These are phyloP conservation scores for Candida krabiensis DNA, from an alignment of 805 yeast genomes.

Conservation along the genomic window DNA sequence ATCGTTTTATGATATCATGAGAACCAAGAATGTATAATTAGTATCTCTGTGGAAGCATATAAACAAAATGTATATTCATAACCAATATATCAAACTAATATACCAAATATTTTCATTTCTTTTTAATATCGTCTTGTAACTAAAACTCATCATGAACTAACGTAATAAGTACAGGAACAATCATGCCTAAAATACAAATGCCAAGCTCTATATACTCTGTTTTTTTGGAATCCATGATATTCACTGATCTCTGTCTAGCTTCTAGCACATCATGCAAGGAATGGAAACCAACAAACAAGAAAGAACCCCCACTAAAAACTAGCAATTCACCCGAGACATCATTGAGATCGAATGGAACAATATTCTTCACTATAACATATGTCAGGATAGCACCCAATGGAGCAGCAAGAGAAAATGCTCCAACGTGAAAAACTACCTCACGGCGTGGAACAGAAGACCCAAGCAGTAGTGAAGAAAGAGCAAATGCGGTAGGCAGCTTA, in stretches of 20 bases:
- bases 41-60: no score
- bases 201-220: constrained; percentile 14
- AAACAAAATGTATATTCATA: no score
- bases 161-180: constrained; percentile 27
- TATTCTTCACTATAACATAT: constrained; percentile 27
- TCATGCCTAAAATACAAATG: constrained; percentile 29
- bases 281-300: constrained; percentile 68
- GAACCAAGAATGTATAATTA: constrained; percentile 1
- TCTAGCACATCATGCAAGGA: constrained; percentile 48
- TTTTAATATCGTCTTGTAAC: no score
- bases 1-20: background rate
- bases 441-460: constrained; percentile 32
- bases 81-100: no score
- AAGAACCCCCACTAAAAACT: constrained; percentile 70
- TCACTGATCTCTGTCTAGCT: background rate
- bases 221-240: background rate
- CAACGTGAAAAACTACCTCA: constrained; percentile 45
- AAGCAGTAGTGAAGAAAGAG: constrained; percentile 56
- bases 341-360: constrained; percentile 20
- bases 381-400: constrained; percentile 61
- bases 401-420: constrained; percentile 56
- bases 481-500: constrained; percentile 74
- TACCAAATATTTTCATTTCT: no score
- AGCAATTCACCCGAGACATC: constrained; percentile 53
- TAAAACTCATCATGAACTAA: constrained; percentile 22